Percentiles rank a stretch among this genome's conserved stretches.
Evolutionary conservation across 2,329 filamentous ascomycete genomes (phyloP).

Genomic region (Emmonsiellopsis sp.): DNA sequence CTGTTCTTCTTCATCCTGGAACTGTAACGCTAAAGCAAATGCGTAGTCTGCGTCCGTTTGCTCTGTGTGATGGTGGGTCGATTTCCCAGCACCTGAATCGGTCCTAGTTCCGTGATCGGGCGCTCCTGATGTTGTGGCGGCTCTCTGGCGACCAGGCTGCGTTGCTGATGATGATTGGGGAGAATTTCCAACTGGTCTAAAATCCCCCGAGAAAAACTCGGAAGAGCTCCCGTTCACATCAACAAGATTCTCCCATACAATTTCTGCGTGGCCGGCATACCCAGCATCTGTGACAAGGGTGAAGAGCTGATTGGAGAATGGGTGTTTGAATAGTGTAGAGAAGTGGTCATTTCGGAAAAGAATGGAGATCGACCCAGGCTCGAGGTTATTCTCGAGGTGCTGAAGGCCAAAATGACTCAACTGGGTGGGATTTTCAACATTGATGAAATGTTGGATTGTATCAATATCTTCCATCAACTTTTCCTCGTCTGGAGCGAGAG

Average conservation of each 20-base stretch:
- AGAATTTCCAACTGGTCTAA: conserved; percentile 65
- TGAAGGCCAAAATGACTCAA: conserved; percentile 73
- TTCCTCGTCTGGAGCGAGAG: conserved; percentile 63
- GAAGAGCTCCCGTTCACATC: conserved; percentile 77
- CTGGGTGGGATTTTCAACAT: conserved; percentile 66
- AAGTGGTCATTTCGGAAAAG: conserved; percentile 97
- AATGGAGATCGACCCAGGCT: conserved; percentile 74
- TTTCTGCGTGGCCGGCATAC: conserved; percentile 76
- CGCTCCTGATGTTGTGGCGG: conserved; percentile 14
- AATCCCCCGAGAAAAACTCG: conserved; percentile 84
- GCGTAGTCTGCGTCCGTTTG: conserved; percentile 64
- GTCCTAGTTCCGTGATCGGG: neutral
- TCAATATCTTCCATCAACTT: conserved; percentile 72
- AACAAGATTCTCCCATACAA: conserved; percentile 90
- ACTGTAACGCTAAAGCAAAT: conserved; percentile 78
- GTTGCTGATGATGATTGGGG: conserved; percentile 17
- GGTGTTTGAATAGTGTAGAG: conserved; percentile 84
- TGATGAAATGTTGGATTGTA: conserved; percentile 75
- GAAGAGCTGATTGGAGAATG: conserved; percentile 62
- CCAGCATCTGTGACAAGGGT: conserved; percentile 89
- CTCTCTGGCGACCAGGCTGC: conserved; percentile 19
- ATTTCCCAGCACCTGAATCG: conserved; percentile 25
- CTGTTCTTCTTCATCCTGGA: conserved; percentile 90
- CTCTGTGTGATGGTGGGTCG: conserved; percentile 45
- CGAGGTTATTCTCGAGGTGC: conserved; percentile 59